Evolutionary conservation across 208 protist genomes (phyloP), one percentile per base, ranked within the genome.

Genomic region (Herpetomonas samuelpessoai): DNA sequence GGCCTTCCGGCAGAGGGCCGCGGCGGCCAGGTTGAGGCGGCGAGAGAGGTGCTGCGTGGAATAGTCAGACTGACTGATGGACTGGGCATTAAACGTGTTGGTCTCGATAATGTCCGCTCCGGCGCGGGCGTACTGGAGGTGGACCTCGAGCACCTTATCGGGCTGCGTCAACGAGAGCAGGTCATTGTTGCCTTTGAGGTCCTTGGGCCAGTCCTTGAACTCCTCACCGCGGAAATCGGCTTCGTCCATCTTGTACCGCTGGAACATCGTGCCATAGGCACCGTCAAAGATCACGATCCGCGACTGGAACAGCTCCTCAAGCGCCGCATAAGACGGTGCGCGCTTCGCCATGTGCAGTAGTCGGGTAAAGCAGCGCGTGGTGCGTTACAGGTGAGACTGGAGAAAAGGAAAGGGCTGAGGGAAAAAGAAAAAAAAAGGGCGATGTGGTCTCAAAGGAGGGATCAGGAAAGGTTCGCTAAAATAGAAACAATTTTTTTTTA

Each of bases 121-220:
- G 6, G 96, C 93, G 27, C 89, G 71, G 24, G 98, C 79, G 76
- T 98, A 98, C 31, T 81, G 63, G 65, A 88, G 75, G 72, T 98
- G 91, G 41, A 97, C 92, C 51, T 92, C 76, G 19, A 72, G 54
- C 62, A 98, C 96, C 39, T 97, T 81, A 30, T 97, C 81, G 2
- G 97, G 97, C 72, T 81, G 70, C 16, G 96, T 98, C 31, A 98
- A 71, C 38, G 59, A 81, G 24, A 99, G 86, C 3, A 99, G 49
- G 72, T 99, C 97, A 83, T 99, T 98, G 76, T 98, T 98, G 44
- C 97, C 97, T 71, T 98, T 97, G n/a, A 98, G 74, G 41, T 95
- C 78, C 55, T 92, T 82, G 3, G 48, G 60, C 44, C 85, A 86
- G 61, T 97, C 80, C 60, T 89, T 90, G 68, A 98, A 97, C 65